A percentile compares a stretch with the other conserved stretches of the same genome.
Conservation (phyloP, 306 rosid species). For the Herpetospermum pedunculosum region DNA sequence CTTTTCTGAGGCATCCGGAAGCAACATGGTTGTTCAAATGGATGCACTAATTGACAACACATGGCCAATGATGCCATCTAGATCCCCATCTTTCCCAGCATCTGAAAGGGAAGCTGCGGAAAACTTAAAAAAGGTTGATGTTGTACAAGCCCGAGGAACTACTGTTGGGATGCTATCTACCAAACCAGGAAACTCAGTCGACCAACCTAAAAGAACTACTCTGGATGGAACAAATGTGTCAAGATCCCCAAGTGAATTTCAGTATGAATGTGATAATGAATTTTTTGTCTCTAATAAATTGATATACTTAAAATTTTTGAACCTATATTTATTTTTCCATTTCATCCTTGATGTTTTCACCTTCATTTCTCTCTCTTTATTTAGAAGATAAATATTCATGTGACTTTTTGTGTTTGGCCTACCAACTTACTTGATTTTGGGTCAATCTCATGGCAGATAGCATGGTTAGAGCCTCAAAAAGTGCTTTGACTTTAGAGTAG, state of each 20-base stretch:
- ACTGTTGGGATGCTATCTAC: conserved; percentile 9
- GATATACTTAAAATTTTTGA: not conserved
- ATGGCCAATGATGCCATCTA: no score
- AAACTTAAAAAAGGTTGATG: conserved; percentile 24
- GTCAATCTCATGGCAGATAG: conserved; percentile 33
- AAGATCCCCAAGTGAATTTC: conserved; percentile 12
- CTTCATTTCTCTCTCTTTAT: not conserved
- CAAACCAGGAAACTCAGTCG: conserved; percentile 19
- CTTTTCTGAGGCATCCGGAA: conserved; percentile 25
- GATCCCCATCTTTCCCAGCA: no score
- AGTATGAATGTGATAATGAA: not conserved
- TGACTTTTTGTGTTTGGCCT: not conserved
- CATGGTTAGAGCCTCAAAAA: conserved; percentile 40
- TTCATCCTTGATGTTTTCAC: not conserved
- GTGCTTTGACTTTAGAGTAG: conserved; percentile 57
- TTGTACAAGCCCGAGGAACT: conserved; percentile 26
- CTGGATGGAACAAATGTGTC: conserved; percentile 5
- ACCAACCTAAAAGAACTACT: conserved; percentile 23
- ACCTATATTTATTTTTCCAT: not conserved
- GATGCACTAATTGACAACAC: no score
- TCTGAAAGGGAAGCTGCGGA: conserved; percentile 30
- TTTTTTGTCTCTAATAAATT: not conserved
- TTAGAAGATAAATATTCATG: not conserved
- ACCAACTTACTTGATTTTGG: not conserved
- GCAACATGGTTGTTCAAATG: no score